Percentiles rank a stretch among this genome's conserved stretches.
Conservation (phyloP, 2,329 filamentous ascomycete species). For the Clathrospora elynae region DNA sequence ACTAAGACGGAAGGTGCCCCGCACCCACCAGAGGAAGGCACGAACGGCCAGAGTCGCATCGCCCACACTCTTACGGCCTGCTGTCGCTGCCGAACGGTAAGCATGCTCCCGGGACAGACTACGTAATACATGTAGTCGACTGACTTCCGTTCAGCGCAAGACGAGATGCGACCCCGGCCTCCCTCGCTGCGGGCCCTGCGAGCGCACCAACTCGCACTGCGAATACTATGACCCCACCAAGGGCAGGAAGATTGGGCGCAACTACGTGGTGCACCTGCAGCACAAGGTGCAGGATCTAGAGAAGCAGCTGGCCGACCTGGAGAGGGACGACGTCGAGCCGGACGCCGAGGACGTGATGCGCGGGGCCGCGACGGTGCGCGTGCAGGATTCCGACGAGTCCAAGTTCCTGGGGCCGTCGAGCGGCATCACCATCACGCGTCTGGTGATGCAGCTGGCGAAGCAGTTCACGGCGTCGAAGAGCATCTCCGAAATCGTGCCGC, state of each 20-base stretch:
- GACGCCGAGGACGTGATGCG: constrained; percentile 85
- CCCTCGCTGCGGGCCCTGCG: constrained; percentile 89
- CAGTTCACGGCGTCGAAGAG: constrained; percentile 87
- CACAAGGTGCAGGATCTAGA: constrained; percentile 83
- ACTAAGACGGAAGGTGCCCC: constrained; percentile 28
- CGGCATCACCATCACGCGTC: constrained; percentile 89
- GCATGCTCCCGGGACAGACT: constrained; percentile 23
- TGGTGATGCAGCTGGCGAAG: constrained; percentile 96
- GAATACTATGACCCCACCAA: constrained; percentile 94
- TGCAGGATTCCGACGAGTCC: constrained; percentile 84
- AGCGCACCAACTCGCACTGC: constrained; percentile 87
- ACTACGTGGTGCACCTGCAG: constrained; percentile 90
- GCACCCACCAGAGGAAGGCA: constrained; percentile 27
- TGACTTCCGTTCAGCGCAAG: constrained; percentile 70
- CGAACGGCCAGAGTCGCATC: constrained; percentile 57
- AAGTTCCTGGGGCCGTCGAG: constrained; percentile 93
- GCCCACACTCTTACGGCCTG: constrained; percentile 81
- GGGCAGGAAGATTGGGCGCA: constrained; percentile 81
- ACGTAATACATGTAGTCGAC: constrained; percentile 7
- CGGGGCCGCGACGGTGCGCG: constrained; percentile 80
- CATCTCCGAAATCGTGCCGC: constrained; percentile 89
- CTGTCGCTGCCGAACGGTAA: constrained; percentile 77
- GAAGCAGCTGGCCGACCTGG: constrained; percentile 76
- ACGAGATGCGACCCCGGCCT: constrained; percentile 93
- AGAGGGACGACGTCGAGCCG: constrained; percentile 71